Percentiles rank a stretch among this genome's conserved stretches.
These are phyloP conservation scores for Rhizomucor miehei DNA, from an alignment of 371 early-diverging fungal genomes.

Conservation along the genomic window DNA sequence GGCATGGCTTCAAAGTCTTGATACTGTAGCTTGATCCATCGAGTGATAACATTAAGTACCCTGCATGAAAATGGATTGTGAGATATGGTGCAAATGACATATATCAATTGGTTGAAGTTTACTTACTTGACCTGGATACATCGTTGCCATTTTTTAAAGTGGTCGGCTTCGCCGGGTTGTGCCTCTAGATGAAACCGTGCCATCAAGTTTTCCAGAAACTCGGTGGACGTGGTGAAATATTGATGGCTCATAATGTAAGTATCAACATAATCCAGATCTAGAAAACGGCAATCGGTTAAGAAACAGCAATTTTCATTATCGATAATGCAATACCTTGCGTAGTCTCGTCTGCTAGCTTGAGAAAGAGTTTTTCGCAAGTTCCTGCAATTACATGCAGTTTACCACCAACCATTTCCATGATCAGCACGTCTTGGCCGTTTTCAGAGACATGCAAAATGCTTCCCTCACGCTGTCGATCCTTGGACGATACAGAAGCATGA, in stretches of 20 bases:
- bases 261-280: conserved; percentile 66
- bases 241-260: conserved; percentile 55
- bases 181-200: conserved; percentile 57
- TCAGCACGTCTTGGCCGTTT: conserved; percentile 47
- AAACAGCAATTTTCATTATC: too few species aligned
- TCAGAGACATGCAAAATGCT: conserved; percentile 44
- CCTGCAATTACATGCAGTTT: conserved; percentile 63
- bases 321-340: conserved; percentile 44
- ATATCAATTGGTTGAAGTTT: not conserved
- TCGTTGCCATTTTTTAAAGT: conserved; percentile 60
- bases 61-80: conserved; percentile 22
- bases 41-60: conserved; percentile 56
- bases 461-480: conserved; percentile 7
- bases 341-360: conserved; percentile 64
- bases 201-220: conserved; percentile 58
- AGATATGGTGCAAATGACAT: not conserved
- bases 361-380: conserved; percentile 55
- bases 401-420: conserved; percentile 23
- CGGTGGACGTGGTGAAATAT: conserved; percentile 56
- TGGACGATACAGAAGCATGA: not conserved
- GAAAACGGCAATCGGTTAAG: too few species aligned
- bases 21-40: conserved; percentile 69
- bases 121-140: conserved; percentile 64
- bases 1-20: conserved; percentile 56
- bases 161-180: conserved; percentile 44